Percentiles rank a stretch among this genome's conserved stretches.
phyloP scores from a whole-genome alignment of 2,329 filamentous ascomycete species.

The Zymoseptoria brevis region DNA sequence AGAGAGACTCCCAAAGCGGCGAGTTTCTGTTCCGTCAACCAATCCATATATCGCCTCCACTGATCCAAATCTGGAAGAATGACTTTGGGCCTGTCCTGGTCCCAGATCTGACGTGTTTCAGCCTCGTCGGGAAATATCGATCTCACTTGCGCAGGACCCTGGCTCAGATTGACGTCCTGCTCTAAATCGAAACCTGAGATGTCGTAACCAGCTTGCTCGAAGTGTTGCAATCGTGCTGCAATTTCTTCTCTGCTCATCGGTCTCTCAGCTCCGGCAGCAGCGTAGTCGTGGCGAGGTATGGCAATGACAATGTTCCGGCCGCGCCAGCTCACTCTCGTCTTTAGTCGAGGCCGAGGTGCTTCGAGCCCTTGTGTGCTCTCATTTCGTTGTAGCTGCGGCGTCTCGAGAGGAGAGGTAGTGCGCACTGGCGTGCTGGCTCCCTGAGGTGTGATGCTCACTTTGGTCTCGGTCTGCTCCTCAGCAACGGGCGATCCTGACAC shows the following conservation, averaged over 20 bases:
- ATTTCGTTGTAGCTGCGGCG: neutral
- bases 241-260: slow-evolving; percentile 47
- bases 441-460: neutral
- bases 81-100: slow-evolving; percentile 49
- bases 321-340: slow-evolving; percentile 39
- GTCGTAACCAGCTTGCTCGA: slow-evolving; percentile 63
- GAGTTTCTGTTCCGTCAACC: slow-evolving; percentile 83
- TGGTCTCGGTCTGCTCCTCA: neutral
- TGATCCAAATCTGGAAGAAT: slow-evolving; percentile 62
- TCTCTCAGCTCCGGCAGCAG: slow-evolving; percentile 34
- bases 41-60: slow-evolving; percentile 73
- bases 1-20: slow-evolving; percentile 81
- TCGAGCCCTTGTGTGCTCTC: slow-evolving; percentile 10
- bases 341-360: slow-evolving; percentile 35
- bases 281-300: slow-evolving; percentile 38
- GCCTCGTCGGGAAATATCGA: slow-evolving; percentile 58
- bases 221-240: slow-evolving; percentile 54
- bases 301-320: slow-evolving; percentile 40
- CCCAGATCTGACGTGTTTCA: slow-evolving; percentile 14
- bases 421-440: neutral
- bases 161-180: slow-evolving; percentile 30
- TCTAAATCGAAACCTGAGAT: slow-evolving; percentile 60
- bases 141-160: slow-evolving; percentile 50
- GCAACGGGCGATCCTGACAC: neutral
- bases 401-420: neutral